Conservation (phyloP, 305 asterid species). For the Fraxinus dipetala region DNA sequence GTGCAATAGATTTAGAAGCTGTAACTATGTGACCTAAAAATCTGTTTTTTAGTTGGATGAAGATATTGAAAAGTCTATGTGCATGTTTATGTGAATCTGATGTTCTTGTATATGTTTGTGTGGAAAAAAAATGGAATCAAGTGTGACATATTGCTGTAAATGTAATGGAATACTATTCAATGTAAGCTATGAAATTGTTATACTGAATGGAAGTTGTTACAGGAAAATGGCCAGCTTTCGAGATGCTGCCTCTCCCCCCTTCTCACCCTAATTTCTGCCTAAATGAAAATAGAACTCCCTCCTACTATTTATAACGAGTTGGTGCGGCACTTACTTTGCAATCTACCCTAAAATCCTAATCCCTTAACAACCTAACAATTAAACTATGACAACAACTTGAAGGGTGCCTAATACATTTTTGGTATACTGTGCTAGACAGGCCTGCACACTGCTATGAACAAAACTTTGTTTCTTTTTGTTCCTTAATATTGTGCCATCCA, state of each 20-base stretch:
- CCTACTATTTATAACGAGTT: neutral
- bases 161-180: neutral
- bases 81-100: neutral
- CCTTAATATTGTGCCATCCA: neutral
- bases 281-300: neutral
- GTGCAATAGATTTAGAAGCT: neutral
- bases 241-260: neutral
- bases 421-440: neutral
- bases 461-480: neutral
- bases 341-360: neutral
- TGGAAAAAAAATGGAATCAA: neutral
- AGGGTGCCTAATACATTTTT: neutral
- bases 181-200: neutral
- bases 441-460: neutral
- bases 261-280: neutral
- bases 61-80: slow-evolving; percentile 11
- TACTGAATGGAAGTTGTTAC: neutral
- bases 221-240: neutral
- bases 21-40: neutral
- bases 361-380: neutral
- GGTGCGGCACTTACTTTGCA: neutral
- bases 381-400: neutral
- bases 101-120: neutral
- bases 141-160: neutral
- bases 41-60: slow-evolving; percentile 11